These are phyloP conservation scores for Monosporascus sp. DNA, from an alignment of 2,329 filamentous ascomycete genomes.

Conservation along the genomic window DNA sequence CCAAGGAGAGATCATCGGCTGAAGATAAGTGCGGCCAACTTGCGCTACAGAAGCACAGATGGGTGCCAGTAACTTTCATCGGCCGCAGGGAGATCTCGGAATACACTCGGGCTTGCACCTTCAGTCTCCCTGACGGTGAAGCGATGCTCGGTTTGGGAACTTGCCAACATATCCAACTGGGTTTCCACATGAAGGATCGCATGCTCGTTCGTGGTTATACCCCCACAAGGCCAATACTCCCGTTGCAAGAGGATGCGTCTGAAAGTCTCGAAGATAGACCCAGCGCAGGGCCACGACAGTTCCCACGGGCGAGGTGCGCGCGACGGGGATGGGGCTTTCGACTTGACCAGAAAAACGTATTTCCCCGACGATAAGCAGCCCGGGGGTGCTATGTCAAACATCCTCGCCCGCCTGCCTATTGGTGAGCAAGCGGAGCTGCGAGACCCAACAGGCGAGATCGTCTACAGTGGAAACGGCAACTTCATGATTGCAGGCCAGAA, in stretches of 20 bases:
- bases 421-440: constrained; percentile 45
- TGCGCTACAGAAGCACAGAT: neutral
- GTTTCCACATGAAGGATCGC: constrained; percentile 46
- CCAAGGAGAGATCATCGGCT: neutral
- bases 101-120: neutral
- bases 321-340: constrained; percentile 39
- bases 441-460: constrained; percentile 46
- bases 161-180: constrained; percentile 48
- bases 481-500: constrained; percentile 40
- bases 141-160: constrained; percentile 42
- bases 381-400: constrained; percentile 48
- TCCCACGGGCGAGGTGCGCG: neutral
- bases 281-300: neutral
- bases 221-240: constrained; percentile 40
- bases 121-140: neutral
- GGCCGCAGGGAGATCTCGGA: neutral
- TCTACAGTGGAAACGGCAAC: constrained; percentile 39
- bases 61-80: neutral
- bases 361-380: constrained; percentile 41
- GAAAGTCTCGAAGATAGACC: neutral
- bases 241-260: constrained; percentile 8
- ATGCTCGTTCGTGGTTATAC: constrained; percentile 48
- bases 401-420: constrained; percentile 43
- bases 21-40: neutral
- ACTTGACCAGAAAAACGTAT: constrained; percentile 47